Evolutionary conservation across 1,284 basidiomycete species (phyloP), one percentile per base, ranked within the genome.

Genomic region (Phellinidium pouzarii): DNA sequence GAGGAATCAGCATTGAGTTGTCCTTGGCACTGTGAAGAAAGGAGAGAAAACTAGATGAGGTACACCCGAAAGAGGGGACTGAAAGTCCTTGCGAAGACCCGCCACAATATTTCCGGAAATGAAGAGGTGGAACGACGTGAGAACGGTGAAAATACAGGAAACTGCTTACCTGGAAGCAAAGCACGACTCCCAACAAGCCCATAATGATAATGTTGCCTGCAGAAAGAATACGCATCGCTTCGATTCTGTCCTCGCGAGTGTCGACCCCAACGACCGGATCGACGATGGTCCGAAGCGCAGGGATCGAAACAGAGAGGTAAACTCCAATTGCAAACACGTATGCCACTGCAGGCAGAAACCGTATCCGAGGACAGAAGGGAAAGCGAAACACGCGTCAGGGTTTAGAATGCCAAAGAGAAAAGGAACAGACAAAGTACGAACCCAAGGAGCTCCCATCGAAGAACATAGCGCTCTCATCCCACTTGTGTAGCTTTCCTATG

Each of bases 381-480:
- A 27, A 46, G 14, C 20, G 20, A 48, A 42, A 56, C 31, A 34
- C n/a, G n/a, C n/a, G 31, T 34, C 14, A 34, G 11, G 31, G n/a
- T n/a, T 34, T 34, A 46, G 38, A 25, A 50, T n/a, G 19, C 34
- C 19, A 6, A 12, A 9, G 45, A 48, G n/a, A 36, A 17, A 6
- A 51, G 19, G 53, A 27, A 11, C 44, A 48, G 34, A 36, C 11
- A 5, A 12, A 22, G 19, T 3, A 55, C 76, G 61, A 59, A 92
- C 91, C 87, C 56, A 94, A 70, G 59, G 81, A 82, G 25, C 84
- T 82, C 36, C 92, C 92, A 67, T 94, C 92, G 65, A 95, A 95
- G 72, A 90, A 92, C 71, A 93, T 79, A 12, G 92, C 92, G 60
- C 86, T 90, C 62, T 94, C 91, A 65, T 84, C 83, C 90, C 91